Base-by-base conservation (phyloP, 2,329 filamentous ascomycete species). In the Paecilomyces dactylethromorphus region DNA sequence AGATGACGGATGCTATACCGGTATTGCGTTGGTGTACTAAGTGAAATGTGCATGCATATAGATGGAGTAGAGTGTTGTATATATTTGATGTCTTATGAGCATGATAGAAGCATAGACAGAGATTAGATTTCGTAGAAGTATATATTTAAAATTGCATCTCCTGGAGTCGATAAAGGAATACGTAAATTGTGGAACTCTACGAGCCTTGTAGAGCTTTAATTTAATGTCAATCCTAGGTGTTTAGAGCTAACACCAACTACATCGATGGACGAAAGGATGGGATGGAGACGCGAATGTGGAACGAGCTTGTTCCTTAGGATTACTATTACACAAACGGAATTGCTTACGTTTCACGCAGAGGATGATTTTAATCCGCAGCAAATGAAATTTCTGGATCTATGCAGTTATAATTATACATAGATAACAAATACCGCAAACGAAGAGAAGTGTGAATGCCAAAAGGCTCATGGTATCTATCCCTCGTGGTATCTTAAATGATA, bases 401-500 rank as follows among this genome's bases (percentile, higher is more conserved):
- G 15, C 39, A 45, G 39, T 2, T 45, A 18, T 21, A 45, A 10
- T 15, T n/a, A 45, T 45, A 45, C 39, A 45, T n/a, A 45, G 39
- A 45, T 45, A 45, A 45, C 39, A 45, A 45, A n/a, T 18, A 18
- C 39, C 35, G n/a, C n/a, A 45, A 45, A 15, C 32, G 13, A 45
- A 18, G 15, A 18, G n/a, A n/a, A 26, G 3, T 29, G 50, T 18
- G 50, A 52, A 52, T 31, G 21, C 35, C 53, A 56, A 12, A 12
- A 57, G 53, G 26, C 51, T 7, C 32, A 29, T 45, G 12, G 22
- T 24, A 39, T 52, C 55, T 39, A 52, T 49, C 31, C 26, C 39
- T 18, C 26, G 39, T 18, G n/a, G 39, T 45, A 45, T 45, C 18
- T 45, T 62, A 76, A 57, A 80, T 70, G 63, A 82, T 80, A 62